phyloP scores from a whole-genome alignment of 768 basidiomycete species.

The Lentinula detonsa region DNA sequence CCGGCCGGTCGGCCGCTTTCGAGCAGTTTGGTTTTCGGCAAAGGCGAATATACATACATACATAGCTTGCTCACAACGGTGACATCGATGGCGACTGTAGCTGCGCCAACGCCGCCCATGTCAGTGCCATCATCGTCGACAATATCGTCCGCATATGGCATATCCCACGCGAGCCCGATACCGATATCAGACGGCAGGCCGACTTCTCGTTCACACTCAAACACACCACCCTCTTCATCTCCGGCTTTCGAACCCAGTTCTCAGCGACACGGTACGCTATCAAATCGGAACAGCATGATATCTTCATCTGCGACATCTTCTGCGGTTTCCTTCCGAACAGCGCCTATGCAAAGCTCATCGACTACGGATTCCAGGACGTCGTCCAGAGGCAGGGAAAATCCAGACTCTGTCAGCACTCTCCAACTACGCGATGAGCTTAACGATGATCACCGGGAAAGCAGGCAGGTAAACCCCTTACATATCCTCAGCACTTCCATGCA shows the following conservation, averaged over 20 bases:
- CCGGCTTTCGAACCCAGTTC: constrained; percentile 11
- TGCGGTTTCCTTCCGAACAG: constrained; percentile 27
- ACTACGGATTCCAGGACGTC: constrained; percentile 15
- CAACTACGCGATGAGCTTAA: constrained; percentile 9
- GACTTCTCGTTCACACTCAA: neutral
- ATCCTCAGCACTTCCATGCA: constrained; percentile 17
- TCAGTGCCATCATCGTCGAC: neutral
- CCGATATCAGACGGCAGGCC: neutral
- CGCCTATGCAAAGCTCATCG: constrained; percentile 17
- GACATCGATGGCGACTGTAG: constrained; percentile 2
- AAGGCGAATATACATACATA: neutral
- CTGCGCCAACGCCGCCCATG: neutral
- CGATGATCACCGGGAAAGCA: constrained; percentile 9
- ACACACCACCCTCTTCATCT: constrained; percentile 17
- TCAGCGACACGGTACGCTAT: constrained; percentile 17
- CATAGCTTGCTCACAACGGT: neutral
- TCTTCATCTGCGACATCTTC: constrained; percentile 29
- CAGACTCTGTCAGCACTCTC: constrained; percentile 29
- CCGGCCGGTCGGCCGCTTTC: neutral
- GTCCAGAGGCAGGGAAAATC: constrained; percentile 22
- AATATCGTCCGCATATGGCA: neutral
- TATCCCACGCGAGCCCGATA: neutral
- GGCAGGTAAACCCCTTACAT: constrained; percentile 26
- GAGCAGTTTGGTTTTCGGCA: too few relatives aligned
- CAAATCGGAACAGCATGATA: constrained; percentile 15